Evolutionary conservation across 2,329 filamentous ascomycete species (phyloP), one percentile per base, ranked within the genome.

Genomic region (Penicillium sp.): DNA sequence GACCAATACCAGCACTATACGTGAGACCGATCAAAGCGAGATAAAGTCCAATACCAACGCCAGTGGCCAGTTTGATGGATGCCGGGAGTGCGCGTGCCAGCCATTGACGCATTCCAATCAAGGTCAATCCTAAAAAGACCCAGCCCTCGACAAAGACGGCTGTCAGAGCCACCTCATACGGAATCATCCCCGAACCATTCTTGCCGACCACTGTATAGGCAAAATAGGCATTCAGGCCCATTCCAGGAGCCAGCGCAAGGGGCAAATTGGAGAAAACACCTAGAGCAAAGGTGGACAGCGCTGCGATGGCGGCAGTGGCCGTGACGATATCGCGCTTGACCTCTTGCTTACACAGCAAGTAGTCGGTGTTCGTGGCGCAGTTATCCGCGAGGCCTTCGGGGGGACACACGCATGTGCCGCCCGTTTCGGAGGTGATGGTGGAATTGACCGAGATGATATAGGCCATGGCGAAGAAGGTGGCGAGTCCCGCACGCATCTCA

Each of bases 61-160:
- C 84, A 11, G 84, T 90, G 10, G 86, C 86, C 38, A 92, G 78
- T 66, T 93, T 94, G 67, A 94, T 89, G 38, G 82, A 87, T 27
- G 78, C 75, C 1, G 87, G 87, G 46, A 93, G 87, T 29, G 84
- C 81, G 49, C 85, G 79, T 12, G 87, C 87, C 16, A 94, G 77
- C 86, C 86, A 93, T 61, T 93, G 87, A 10, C 87, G 82, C 68
- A 94, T 75, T 25, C 87, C 87, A 12, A 39, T 29, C 14, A 33
- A 16, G 1, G 87, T 87, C 27, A 94, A 74, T 2, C 70, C 84
- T 34, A 93, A 77, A 65, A 94, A 94, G 45, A 93, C 80, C 61
- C 84, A 85, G 25, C 87, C 87, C 63, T 94, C 87, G 10, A 92
- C 82, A 59, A 94, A 93, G 49, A 92, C 87, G 37, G 87, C 86